phyloP scores from a whole-genome alignment of 2,329 filamentous ascomycete genomes.

The Phoma sp. region DNA sequence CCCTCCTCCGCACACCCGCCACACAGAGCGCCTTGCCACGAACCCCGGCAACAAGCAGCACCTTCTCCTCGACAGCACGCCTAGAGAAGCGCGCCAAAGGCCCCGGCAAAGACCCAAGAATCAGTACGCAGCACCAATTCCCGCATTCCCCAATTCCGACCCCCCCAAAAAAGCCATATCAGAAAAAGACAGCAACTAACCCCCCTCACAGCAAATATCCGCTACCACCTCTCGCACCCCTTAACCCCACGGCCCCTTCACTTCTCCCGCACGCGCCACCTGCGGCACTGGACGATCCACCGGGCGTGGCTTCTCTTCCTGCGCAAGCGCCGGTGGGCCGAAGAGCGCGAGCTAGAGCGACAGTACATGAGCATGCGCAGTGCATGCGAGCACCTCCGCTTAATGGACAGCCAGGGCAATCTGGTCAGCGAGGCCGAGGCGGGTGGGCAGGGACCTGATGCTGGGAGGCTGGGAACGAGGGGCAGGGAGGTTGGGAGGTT shows the following conservation, averaged over 20 bases:
- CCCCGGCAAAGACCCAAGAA: slow-evolving; percentile 35
- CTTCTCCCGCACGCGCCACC: slow-evolving; percentile 83
- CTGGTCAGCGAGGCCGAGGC: slow-evolving; percentile 55
- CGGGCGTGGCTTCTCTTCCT: slow-evolving; percentile 88
- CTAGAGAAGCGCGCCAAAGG: slow-evolving; percentile 38
- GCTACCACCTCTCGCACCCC: slow-evolving; percentile 74
- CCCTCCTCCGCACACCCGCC: slow-evolving; percentile 18
- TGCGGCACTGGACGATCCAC: slow-evolving; percentile 99
- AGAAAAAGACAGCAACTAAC: slow-evolving; percentile 7
- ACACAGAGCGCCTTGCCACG: slow-evolving; percentile 23
- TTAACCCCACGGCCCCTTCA: slow-evolving; percentile 77
- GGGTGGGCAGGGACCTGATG: slow-evolving; percentile 59
- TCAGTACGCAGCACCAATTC: slow-evolving; percentile 34
- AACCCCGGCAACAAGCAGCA: slow-evolving; percentile 22
- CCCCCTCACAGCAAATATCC: slow-evolving; percentile 61
- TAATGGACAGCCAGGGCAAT: slow-evolving; percentile 54
- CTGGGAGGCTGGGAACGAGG: slow-evolving; percentile 30
- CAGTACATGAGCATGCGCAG: slow-evolving; percentile 81
- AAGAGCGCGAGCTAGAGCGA: slow-evolving; percentile 75
- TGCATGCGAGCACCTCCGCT: slow-evolving; percentile 83
- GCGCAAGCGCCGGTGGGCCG: slow-evolving; percentile 68
- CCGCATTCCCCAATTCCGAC: too few species aligned
- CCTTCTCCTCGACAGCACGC: slow-evolving; percentile 40
- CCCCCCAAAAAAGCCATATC: too few species aligned
- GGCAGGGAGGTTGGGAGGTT: slow-evolving; percentile 70